Evolutionary conservation across 805 yeast genomes (phyloP), one percentile per base, ranked within the genome.

Genomic region (Scheffersomyces spartinae): DNA sequence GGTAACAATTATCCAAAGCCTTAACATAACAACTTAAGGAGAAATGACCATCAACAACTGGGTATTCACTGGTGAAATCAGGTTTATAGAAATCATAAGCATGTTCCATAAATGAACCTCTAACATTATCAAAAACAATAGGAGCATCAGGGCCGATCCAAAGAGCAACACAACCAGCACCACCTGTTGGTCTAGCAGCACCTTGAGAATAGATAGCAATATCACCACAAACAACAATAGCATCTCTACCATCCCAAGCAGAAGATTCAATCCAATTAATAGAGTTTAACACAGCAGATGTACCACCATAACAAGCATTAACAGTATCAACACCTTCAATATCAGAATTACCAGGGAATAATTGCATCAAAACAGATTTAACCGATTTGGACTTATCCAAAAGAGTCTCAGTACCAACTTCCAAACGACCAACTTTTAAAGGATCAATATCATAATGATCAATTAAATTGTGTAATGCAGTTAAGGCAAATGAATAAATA

Each of bases 181-280:
- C 98, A 55, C 98, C 98, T 27, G 98, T 91, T 49, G 98, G 98
- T 69, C 98, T 79, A 30, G 98, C 98, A 19, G 94, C 79, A 52
- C 98, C 98, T 62, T 86, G 73, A 45, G 86, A 85, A 60, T 91
- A 91, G 41, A 91, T 77, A 48, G 98, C 98, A 55, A 91, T 91
- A 59, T 91, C 98, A 58, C 96, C 97, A 50, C 91, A 76, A 13
- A 88, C 95, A 29, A 88, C 98, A 45, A 91, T 72, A 29, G 97
- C 97, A 47, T 88, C 85, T 56, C 97, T 75, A 36, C 98, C 98
- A 49, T 91, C 98, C 98, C 98, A 91, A 22, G 88, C 68, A 15
- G 83, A 73, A 17, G 95, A 83, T 62, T 91, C 96, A 39, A 91
- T 58, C 97, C 98, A 91, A 71, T 85, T 85, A 45, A 91, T 54